Percentiles rank a stretch among this genome's conserved stretches.
Evolutionary conservation across 768 basidiomycete genomes (phyloP).

Genomic region (Suillus clintonianus): DNA sequence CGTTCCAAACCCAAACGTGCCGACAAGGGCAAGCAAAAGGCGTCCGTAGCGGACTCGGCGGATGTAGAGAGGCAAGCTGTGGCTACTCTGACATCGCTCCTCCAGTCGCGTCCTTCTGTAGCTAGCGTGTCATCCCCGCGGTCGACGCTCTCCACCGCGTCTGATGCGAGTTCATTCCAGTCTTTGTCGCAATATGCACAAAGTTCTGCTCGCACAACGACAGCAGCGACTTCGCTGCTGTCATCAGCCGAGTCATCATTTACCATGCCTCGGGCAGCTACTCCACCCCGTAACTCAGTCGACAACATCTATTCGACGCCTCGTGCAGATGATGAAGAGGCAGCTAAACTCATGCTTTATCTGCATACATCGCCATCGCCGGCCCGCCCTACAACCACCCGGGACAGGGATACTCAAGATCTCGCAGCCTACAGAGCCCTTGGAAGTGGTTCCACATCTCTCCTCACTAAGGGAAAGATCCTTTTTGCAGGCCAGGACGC

Average conservation of each 20-base stretch:
- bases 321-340: conserved; percentile 72
- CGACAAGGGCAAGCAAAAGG: conserved; percentile 54
- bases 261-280: conserved; percentile 31
- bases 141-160: conserved; percentile 68
- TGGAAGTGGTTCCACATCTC: conserved; percentile 42
- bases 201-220: conserved; percentile 60
- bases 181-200: conserved; percentile 68
- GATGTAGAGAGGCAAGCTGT: conserved; percentile 84
- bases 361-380: conserved; percentile 87
- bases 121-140: conserved; percentile 67
- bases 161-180: conserved; percentile 62
- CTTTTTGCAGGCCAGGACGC: conserved; percentile 53
- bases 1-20: conserved; percentile 37
- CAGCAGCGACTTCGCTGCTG: conserved; percentile 39
- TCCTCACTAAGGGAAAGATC: conserved; percentile 67
- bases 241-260: conserved; percentile 45
- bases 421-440: conserved; percentile 58
- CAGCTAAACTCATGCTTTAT: conserved; percentile 83
- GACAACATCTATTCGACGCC: conserved; percentile 45
- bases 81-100: conserved; percentile 72
- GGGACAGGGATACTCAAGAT: conserved; percentile 50
- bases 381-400: conserved; percentile 56
- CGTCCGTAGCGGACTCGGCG: conserved; percentile 31
- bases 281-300: conserved; percentile 34
- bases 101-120: conserved; percentile 65